These are phyloP conservation scores for Coemansia sp. DNA, from an alignment of 192 early-diverging fungal species.

Conservation along the genomic window DNA sequence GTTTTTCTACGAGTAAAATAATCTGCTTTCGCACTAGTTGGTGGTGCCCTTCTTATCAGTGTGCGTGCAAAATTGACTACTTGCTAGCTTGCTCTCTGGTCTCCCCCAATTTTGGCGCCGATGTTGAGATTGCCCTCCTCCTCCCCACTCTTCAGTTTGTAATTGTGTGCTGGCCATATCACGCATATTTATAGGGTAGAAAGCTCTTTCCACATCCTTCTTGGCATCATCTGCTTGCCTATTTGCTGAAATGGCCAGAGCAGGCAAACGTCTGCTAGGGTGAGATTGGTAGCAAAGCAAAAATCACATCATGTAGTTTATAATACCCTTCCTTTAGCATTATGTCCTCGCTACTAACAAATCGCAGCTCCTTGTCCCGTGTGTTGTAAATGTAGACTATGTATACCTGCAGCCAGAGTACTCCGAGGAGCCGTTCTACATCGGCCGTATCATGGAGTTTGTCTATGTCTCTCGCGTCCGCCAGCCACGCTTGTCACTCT, in stretches of 20 bases:
- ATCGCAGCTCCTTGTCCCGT: not conserved
- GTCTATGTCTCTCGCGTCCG: constrained; percentile 52
- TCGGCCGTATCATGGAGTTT: constrained; percentile 83
- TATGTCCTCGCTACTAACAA: not conserved
- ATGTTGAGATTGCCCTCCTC: constrained; percentile 4
- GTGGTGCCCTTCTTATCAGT: not conserved
- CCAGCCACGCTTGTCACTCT: constrained; percentile 48
- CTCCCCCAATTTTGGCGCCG: not conserved
- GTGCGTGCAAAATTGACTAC: constrained; percentile 1
- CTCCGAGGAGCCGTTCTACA: constrained; percentile 72
- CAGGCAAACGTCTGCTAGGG: not conserved
- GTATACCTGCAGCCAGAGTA: constrained; percentile 75
- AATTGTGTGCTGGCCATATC: not conserved
- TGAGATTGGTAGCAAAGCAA: not conserved
- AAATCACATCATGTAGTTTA: not conserved
- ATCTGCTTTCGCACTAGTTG: not conserved
- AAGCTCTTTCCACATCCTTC: not conserved
- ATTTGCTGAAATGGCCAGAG: not conserved
- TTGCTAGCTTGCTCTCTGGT: not conserved
- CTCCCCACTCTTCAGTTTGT: not conserved
- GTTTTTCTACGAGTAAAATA: not conserved
- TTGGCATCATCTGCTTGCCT: not conserved
- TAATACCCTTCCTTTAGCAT: not conserved
- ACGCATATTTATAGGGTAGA: not conserved
- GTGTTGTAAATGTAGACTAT: constrained; percentile 60